Evolutionary conservation across 2,329 filamentous ascomycete genomes (phyloP).

Genomic region (Hymenoscyphus repandus): DNA sequence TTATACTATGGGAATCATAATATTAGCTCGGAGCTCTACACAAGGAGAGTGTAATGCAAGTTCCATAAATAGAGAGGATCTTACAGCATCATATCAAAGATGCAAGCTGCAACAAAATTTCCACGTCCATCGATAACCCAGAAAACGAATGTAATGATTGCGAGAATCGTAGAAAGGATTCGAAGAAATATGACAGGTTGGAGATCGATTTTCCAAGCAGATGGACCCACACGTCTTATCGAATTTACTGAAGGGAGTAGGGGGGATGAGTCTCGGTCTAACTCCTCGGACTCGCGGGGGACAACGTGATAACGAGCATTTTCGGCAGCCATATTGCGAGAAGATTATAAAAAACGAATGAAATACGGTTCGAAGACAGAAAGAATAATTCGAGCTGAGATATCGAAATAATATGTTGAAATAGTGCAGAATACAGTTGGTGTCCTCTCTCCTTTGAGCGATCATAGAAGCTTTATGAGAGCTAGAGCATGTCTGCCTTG

Average conservation of each 20-base stretch:
- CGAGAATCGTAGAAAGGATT: neutral
- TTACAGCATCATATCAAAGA: slow-evolving; percentile 1
- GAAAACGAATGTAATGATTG: neutral
- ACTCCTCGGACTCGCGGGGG: slow-evolving; percentile 6
- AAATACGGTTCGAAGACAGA: no score
- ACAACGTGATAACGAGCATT: slow-evolving; percentile 4
- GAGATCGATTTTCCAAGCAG: neutral
- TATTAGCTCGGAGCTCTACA: neutral
- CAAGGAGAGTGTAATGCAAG: neutral
- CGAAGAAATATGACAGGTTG: neutral
- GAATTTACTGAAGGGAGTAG: neutral
- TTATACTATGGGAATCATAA: slow-evolving; percentile 2
- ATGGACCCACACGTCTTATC: neutral
- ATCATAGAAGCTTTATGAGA: no score
- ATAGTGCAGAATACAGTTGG: no score
- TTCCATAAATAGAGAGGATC: neutral
- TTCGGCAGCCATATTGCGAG: no score
- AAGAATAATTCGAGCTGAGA: no score
- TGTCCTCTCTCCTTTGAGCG: no score
- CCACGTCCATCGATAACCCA: neutral
- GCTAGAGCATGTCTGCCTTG: no score
- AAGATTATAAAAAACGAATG: no score
- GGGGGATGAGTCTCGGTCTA: slow-evolving; percentile 1
- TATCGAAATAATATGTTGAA: no score
- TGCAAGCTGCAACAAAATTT: neutral